Evolutionary conservation across 148 eudicot species (phyloP).

Genomic region (Polygonum maritimum): DNA sequence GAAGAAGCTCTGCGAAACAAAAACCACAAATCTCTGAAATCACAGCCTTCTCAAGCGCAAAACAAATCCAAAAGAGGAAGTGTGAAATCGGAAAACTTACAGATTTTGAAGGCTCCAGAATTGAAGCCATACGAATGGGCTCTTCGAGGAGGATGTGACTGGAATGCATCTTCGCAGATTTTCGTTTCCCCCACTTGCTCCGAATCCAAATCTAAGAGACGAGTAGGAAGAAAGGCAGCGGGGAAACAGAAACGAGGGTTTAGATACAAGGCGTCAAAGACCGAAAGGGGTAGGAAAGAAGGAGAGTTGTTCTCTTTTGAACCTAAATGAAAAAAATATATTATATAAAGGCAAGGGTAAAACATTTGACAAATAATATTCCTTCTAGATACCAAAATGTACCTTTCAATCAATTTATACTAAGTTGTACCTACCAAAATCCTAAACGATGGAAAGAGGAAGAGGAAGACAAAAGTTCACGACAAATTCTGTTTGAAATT

Average conservation of each 20-base stretch:
- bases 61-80: background rate
- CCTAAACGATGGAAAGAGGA: too few species aligned
- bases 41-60: background rate
- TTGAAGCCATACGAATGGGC: conserved; percentile 94
- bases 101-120: conserved; percentile 86
- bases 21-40: conserved; percentile 6
- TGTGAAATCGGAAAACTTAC: conserved; percentile 21
- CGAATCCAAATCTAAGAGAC: background rate
- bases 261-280: background rate
- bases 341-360: background rate
- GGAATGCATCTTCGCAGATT: conserved; percentile 46
- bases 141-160: conserved; percentile 88
- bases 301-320: background rate
- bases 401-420: too few species aligned
- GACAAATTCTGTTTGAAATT: too few species aligned
- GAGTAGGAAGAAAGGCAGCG: background rate
- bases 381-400: background rate
- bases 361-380: background rate
- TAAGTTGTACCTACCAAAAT: too few species aligned
- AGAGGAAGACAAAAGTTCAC: too few species aligned
- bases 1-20: conserved; percentile 49
- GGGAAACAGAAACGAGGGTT: conserved; percentile 9
- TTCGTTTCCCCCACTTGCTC: background rate
- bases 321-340: background rate
- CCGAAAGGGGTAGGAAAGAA: background rate